Conservation (phyloP, 2,329 filamentous ascomycete genomes). For the Graphium sp. region DNA sequence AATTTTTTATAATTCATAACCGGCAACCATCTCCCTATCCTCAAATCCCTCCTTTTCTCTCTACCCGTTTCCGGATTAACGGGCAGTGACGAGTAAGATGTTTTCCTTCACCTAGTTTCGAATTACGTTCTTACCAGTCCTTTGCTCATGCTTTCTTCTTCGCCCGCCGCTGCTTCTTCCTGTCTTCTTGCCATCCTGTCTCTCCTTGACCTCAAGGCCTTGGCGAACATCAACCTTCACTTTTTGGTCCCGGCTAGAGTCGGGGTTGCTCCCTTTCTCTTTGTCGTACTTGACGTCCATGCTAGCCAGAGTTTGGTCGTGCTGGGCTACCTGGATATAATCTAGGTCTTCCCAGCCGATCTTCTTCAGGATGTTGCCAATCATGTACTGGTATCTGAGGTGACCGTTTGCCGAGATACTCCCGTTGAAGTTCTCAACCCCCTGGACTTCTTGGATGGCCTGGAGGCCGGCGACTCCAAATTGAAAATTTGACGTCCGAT, state of each 20-base stretch:
- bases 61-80: too few relatives aligned
- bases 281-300: conserved; percentile 19
- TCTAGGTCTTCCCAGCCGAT: conserved; percentile 55
- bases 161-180: not conserved
- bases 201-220: conserved; percentile 4
- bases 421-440: conserved; percentile 52
- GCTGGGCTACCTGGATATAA: conserved; percentile 14
- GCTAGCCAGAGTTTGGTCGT: conserved; percentile 13
- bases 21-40: conserved; percentile 2
- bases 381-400: conserved; percentile 50
- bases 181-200: conserved; percentile 4
- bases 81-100: conserved; percentile 5
- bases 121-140: conserved; percentile 4
- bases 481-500: conserved; percentile 65
- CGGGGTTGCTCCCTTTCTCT: conserved; percentile 3
- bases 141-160: not conserved
- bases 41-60: conserved; percentile 5
- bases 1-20: too few relatives aligned
- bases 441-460: conserved; percentile 46
- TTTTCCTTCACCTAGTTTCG: conserved; percentile 4
- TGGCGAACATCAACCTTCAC: too few relatives aligned
- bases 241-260: not conserved
- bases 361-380: conserved; percentile 48
- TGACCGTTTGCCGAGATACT: conserved; percentile 52
- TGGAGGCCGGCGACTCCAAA: conserved; percentile 76